Percentiles rank a stretch among this genome's conserved stretches.
These are phyloP conservation scores for Lentithecium fluviatile DNA, from an alignment of 495 filamentous ascomycete species.

Conservation along the genomic window DNA sequence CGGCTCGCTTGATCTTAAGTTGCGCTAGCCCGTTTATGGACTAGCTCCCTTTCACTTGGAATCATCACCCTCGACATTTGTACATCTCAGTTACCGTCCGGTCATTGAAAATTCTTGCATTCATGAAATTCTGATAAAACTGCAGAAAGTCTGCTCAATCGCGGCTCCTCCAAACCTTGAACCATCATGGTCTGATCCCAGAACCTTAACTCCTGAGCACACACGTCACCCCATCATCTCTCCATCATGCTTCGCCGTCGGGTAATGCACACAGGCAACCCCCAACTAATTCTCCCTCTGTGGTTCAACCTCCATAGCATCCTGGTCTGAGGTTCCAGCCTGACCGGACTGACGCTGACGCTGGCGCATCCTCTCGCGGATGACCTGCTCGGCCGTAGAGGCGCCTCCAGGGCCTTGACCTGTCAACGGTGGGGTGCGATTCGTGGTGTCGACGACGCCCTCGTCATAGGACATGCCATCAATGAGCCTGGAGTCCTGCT, in stretches of 20 bases:
- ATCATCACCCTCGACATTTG: too few relatives aligned
- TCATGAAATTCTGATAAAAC: too few relatives aligned
- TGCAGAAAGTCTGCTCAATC: too few relatives aligned
- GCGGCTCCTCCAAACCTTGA: not conserved
- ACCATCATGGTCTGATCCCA: not conserved
- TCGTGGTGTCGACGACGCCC: slow-evolving; percentile 39
- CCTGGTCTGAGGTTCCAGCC: not conserved
- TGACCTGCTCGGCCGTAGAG: slow-evolving; percentile 55
- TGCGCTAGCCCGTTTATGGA: too few relatives aligned
- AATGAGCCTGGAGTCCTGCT: slow-evolving; percentile 42
- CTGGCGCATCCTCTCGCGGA: slow-evolving; percentile 49
- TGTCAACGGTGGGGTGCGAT: slow-evolving; percentile 37
- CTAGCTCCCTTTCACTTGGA: too few relatives aligned
- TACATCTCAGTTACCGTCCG: too few relatives aligned
- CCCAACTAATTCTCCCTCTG: not conserved
- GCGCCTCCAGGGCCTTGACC: slow-evolving; percentile 38
- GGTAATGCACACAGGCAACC: too few relatives aligned
- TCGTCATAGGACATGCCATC: slow-evolving; percentile 46
- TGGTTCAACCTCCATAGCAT: slow-evolving; percentile 6
- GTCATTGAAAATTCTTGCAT: too few relatives aligned
- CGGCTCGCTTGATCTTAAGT: too few relatives aligned
- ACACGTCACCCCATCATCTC: too few relatives aligned
- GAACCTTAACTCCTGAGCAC: too few relatives aligned
- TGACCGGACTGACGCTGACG: slow-evolving; percentile 1
- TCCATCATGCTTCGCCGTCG: too few relatives aligned